Conservation (phyloP, 2,329 filamentous ascomycete species). For the Trichoderma breve region DNA sequence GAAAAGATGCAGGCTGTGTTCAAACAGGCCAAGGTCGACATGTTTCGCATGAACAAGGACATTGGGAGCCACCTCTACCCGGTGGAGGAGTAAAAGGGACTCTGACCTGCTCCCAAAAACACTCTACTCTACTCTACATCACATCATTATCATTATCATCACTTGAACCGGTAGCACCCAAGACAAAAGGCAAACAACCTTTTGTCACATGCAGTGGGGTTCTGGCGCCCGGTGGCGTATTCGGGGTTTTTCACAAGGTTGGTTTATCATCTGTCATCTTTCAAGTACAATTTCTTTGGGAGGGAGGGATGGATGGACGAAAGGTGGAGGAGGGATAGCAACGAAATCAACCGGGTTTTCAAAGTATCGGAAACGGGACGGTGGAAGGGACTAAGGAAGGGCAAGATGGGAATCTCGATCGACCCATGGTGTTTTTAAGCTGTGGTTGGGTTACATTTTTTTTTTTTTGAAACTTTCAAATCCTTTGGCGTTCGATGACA, state of each 20-base stretch:
- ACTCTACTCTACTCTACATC: background rate
- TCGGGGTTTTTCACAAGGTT: conserved; percentile 13
- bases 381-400: background rate
- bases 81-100: conserved; percentile 53
- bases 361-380: background rate
- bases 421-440: conserved; percentile 4
- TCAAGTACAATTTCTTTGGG: conserved; percentile 10
- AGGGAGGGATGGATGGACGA: background rate
- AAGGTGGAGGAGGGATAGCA: background rate
- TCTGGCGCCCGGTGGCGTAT: conserved; percentile 22
- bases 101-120: background rate
- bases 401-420: background rate
- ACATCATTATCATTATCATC: background rate
- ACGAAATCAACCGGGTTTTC: conserved; percentile 9
- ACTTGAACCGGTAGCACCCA: conserved; percentile 9
- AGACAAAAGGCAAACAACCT: background rate
- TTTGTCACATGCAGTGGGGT: conserved; percentile 8
- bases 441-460: background rate
- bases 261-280: conserved; percentile 8
- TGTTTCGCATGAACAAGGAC: conserved; percentile 99
- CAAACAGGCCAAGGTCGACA: conserved; percentile 86
- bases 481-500: background rate
- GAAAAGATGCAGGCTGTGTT: conserved; percentile 89
- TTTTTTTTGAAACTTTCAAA: background rate
- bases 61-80: conserved; percentile 87